Conservation (phyloP, 2,329 filamentous ascomycete species). For the Teratosphaeria gauchensis region DNA sequence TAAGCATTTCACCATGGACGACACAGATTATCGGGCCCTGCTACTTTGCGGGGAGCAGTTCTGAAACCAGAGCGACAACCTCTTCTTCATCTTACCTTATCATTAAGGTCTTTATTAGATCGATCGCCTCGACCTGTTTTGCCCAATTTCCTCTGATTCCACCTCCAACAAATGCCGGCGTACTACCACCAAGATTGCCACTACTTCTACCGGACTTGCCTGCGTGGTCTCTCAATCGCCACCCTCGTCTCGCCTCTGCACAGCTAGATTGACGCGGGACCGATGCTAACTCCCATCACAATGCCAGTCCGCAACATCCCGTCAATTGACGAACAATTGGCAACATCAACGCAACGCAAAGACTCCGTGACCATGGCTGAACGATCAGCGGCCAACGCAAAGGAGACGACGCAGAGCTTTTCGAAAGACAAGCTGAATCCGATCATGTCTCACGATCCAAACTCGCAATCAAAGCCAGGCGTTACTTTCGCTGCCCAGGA, state of each 20-base stretch:
- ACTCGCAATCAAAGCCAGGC: constrained; percentile 53
- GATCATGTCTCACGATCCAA: constrained; percentile 35
- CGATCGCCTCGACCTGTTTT: not conserved
- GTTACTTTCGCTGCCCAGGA: constrained; percentile 88
- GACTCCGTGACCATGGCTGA: constrained; percentile 32
- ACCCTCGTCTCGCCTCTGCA: constrained; percentile 70
- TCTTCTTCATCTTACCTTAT: not conserved
- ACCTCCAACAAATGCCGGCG: constrained; percentile 51
- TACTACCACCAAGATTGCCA: constrained; percentile 82
- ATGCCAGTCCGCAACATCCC: constrained; percentile 41
- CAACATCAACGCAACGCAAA: constrained; percentile 9
- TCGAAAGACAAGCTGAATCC: constrained; percentile 39
- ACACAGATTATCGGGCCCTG: not conserved
- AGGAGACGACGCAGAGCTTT: constrained; percentile 42
- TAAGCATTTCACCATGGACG: not conserved
- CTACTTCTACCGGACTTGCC: constrained; percentile 83
- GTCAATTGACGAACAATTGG: constrained; percentile 19
- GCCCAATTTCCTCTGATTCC: not conserved
- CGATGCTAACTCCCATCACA: constrained; percentile 38
- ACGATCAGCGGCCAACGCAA: constrained; percentile 42
- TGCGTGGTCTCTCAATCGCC: constrained; percentile 75
- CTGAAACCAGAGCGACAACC: not conserved
- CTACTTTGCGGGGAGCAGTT: not conserved
- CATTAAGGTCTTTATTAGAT: not conserved
- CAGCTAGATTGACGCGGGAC: constrained; percentile 40